Evolutionary conservation across 2,329 filamentous ascomycete genomes (phyloP).

Genomic region (Arthroderma sp.): DNA sequence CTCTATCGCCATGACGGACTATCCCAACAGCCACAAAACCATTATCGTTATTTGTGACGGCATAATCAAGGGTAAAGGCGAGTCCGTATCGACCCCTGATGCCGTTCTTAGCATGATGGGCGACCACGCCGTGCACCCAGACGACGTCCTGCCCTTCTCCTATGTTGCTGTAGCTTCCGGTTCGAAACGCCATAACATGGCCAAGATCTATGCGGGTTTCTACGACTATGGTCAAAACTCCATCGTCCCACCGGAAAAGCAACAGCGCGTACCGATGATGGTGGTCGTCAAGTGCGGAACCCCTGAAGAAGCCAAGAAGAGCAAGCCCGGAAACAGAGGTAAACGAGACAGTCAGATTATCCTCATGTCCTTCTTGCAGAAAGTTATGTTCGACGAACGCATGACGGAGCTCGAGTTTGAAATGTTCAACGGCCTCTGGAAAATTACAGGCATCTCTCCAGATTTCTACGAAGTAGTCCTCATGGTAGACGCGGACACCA

Average conservation of each 20-base stretch:
- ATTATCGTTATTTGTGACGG: slow-evolving; percentile 95
- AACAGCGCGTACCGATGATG: slow-evolving; percentile 97
- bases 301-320: slow-evolving; percentile 64
- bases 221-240: slow-evolving; percentile 88
- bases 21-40: slow-evolving; percentile 97
- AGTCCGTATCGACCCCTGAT: slow-evolving; percentile 75
- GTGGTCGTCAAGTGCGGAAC: slow-evolving; percentile 92
- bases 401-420: slow-evolving; percentile 99
- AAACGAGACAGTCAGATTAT: slow-evolving; percentile 99
- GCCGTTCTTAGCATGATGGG: slow-evolving; percentile 89
- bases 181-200: slow-evolving; percentile 98
- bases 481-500: slow-evolving; percentile 98
- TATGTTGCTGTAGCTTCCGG: slow-evolving; percentile 95
- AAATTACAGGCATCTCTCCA: slow-evolving; percentile 93
- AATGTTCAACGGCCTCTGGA: slow-evolving; percentile 99
- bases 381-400: slow-evolving; percentile 99
- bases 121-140: slow-evolving; percentile 65
- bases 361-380: slow-evolving; percentile 97
- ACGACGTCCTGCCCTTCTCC: slow-evolving; percentile 80
- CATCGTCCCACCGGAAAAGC: slow-evolving; percentile 67
- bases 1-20: slow-evolving; percentile 94
- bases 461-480: slow-evolving; percentile 97
- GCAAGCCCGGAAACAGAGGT: slow-evolving; percentile 92
- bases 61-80: slow-evolving; percentile 91
- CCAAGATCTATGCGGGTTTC: slow-evolving; percentile 94